Evolutionary conservation across 2,329 filamentous ascomycete genomes (phyloP).

Genomic region (Massarina eburnea): DNA sequence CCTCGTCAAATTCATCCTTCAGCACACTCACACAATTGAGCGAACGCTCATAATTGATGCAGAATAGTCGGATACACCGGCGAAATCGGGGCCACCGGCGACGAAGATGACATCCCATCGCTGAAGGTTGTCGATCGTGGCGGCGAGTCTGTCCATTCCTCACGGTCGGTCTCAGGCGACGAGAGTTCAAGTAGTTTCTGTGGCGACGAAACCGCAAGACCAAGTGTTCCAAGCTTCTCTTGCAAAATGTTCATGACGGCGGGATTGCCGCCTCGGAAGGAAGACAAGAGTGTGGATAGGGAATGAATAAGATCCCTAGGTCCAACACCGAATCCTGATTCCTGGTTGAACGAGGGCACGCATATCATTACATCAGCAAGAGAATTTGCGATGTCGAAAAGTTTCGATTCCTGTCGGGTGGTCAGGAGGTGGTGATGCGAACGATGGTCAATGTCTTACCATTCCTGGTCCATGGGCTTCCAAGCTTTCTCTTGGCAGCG

Average conservation of each 20-base stretch:
- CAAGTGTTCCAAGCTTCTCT: constrained; percentile 31
- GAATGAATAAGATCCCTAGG: constrained; percentile 39
- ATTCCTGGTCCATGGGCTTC: constrained; percentile 41
- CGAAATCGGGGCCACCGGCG: neutral
- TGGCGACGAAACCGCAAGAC: constrained; percentile 29
- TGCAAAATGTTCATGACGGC: constrained; percentile 38
- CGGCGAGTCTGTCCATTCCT: constrained; percentile 20
- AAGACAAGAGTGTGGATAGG: constrained; percentile 29
- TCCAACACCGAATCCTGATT: constrained; percentile 32
- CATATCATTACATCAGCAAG: constrained; percentile 42
- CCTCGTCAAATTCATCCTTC: too few species aligned
- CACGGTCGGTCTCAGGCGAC: constrained; percentile 33
- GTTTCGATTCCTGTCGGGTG: constrained; percentile 32
- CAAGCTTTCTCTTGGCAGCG: constrained; percentile 32
- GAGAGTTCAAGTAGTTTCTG: constrained; percentile 34
- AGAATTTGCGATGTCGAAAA: constrained; percentile 40
- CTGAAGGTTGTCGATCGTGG: neutral
- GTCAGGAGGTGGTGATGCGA: neutral
- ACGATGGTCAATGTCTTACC: constrained; percentile 18
- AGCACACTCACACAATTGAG: too few species aligned
- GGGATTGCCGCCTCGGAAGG: constrained; percentile 37
- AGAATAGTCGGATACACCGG: too few species aligned
- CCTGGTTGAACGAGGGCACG: constrained; percentile 35
- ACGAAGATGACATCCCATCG: neutral
- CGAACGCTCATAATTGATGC: too few species aligned